Conservation (phyloP, 2,329 filamentous ascomycete genomes). For the Aspergillus luchuensis region DNA sequence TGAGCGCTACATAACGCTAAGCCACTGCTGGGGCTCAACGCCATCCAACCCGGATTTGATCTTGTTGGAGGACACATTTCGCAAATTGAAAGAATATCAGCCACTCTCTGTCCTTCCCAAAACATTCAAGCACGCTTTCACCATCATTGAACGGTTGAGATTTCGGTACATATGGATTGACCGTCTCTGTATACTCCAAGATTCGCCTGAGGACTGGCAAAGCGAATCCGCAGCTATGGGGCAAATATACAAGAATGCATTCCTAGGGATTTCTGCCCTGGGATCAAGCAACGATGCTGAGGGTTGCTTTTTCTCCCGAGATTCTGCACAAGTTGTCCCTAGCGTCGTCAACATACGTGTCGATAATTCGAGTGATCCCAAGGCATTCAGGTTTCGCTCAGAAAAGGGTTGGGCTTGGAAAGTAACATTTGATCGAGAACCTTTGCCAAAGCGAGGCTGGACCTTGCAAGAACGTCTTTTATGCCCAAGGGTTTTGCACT, state of each 20-base stretch:
- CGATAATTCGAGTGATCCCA: neutral
- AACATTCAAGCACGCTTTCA: neutral
- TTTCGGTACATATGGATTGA: neutral
- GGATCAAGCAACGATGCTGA: neutral
- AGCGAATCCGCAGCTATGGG: neutral
- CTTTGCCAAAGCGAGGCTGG: neutral
- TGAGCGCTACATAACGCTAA: neutral
- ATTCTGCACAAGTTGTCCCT: neutral
- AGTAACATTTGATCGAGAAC: neutral
- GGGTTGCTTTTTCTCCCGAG: neutral
- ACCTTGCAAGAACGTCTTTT: neutral
- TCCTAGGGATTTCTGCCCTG: neutral
- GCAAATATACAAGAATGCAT: neutral
- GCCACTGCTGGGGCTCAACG: neutral
- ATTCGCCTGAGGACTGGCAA: neutral
- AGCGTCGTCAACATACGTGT: neutral
- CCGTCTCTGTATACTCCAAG: neutral
- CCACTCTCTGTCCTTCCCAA: neutral
- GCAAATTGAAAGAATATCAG: neutral
- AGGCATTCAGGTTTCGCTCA: neutral
- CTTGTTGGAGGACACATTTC: neutral
- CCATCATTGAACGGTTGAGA: neutral
- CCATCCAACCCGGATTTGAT: neutral
- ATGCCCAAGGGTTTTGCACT: neutral
- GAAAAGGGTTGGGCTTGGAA: neutral